Base-by-base conservation (phyloP, 225 moss, liverwort and hornwort genomes). In the Asterella californica region DNA sequence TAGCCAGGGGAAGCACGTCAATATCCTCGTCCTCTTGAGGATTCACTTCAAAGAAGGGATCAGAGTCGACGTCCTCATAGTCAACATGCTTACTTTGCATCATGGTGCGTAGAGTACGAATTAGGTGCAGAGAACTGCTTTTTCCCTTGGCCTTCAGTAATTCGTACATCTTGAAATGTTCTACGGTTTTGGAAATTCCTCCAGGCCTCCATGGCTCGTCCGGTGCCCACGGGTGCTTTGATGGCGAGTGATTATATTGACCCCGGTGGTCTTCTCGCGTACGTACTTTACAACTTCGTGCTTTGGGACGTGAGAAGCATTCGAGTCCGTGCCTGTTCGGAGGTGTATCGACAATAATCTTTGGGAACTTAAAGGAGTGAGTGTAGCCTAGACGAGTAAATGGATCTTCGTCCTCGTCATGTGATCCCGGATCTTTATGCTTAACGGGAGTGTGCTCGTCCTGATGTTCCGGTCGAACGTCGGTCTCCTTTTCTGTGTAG, bases 201-300 rank as follows among this genome's bases (percentile, higher is more conserved):
- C 75, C 75, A 57, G 75, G 75, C 22, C 57, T 75, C 75, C 75
- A 75, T 36, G 75, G 75, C 57, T 75, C 57, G 30, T 75, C 57
- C 21, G 75, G 49, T 34, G 75, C 57, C 75, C 75, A 75, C 17
- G 73, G 30, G 32, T 55, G 52, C 52, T 52, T 30, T 15, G 33
- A 34, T 52, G 7, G 32, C 30, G 6, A 9, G 29, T 24, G 54
- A 6, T 5, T 36, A 21, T 34, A 21, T 34, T 32, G 32, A 21
- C 33, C 57, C 57, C 21, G 37, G 15, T 75, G 24, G 75, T 57
- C 37, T 15, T 55, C 57, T 33, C n/a, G 2, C 53, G 12, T 34
- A 17, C 54, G 30, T 6, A 74, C 19, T 53, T 32, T 37, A 4
- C 18, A 33, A 8, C 27, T 36, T 33, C 11, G 54, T 1, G 75